phyloP scores from a whole-genome alignment of 306 rosid genomes.

The Cucurbita argyrosperma region DNA sequence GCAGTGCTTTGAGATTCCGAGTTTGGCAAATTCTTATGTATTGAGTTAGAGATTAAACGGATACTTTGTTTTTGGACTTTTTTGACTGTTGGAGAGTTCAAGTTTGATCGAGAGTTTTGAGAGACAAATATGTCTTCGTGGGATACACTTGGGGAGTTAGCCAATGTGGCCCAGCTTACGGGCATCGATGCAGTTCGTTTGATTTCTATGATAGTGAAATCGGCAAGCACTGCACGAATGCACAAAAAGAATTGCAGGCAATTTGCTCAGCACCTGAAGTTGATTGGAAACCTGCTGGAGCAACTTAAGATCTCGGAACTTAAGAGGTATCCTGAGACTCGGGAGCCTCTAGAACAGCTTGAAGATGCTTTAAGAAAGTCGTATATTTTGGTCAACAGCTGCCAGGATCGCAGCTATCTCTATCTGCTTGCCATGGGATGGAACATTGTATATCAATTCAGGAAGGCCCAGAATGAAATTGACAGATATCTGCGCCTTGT shows the following conservation, averaged over 20 bases:
- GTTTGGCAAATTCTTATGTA: not conserved
- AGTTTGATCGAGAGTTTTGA: constrained; percentile 18
- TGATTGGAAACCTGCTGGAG: constrained; percentile 84
- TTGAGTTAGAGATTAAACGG: not conserved
- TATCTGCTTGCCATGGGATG: constrained; percentile 96
- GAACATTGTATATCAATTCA: constrained; percentile 91
- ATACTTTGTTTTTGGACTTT: not conserved
- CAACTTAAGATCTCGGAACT: constrained; percentile 96
- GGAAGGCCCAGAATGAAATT: constrained; percentile 93
- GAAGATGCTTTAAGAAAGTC: constrained; percentile 93
- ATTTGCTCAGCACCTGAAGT: constrained; percentile 76
- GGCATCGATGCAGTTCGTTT: constrained; percentile 73
- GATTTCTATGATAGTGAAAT: constrained; percentile 70
- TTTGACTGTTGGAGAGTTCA: not conserved
- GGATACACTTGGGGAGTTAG: constrained; percentile 75
- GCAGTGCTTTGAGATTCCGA: not conserved
- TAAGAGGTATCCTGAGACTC: constrained; percentile 73
- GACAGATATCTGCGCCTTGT: constrained; percentile 78
- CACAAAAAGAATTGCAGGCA: constrained; percentile 93
- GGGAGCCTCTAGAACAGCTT: constrained; percentile 93
- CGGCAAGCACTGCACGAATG: constrained; percentile 87
- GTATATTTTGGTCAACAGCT: constrained; percentile 67
- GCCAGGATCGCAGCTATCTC: constrained; percentile 83
- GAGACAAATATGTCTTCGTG: constrained; percentile 51
- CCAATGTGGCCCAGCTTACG: constrained; percentile 73